These are phyloP conservation scores for Populus trichocarpa DNA, from an alignment of 441 rosid species.

Conservation along the genomic window DNA sequence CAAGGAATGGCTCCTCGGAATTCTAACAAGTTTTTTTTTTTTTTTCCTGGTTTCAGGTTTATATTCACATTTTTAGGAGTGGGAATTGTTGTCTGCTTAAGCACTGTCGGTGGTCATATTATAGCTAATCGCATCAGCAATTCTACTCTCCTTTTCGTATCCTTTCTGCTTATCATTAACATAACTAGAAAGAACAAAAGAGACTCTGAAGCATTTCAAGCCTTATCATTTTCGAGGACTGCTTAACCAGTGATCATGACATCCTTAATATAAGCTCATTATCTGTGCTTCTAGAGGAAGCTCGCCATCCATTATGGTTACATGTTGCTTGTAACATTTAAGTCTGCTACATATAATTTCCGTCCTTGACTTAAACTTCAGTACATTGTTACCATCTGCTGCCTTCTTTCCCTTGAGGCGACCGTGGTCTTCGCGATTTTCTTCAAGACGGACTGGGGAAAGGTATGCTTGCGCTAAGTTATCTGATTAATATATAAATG, in stretches of 20 bases:
- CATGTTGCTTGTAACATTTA: not conserved
- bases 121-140: conserved; percentile 28
- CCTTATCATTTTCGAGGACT: not conserved
- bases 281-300: not conserved
- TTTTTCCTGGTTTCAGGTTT: conserved; percentile 41
- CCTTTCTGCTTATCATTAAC: conserved; percentile 25
- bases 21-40: not conserved
- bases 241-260: not conserved
- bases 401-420: conserved; percentile 36
- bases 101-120: conserved; percentile 37
- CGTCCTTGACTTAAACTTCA: conserved; percentile 27
- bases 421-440: conserved; percentile 35
- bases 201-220: not conserved
- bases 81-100: conserved; percentile 51
- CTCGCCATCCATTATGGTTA: not conserved
- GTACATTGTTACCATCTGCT: conserved; percentile 38
- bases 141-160: conserved; percentile 45
- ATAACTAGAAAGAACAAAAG: not conserved
- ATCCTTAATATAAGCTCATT: too few relatives aligned
- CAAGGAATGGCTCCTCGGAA: not conserved
- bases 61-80: conserved; percentile 38
- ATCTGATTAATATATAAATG: not conserved
- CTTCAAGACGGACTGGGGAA: conserved; percentile 43
- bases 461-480: conserved; percentile 31
- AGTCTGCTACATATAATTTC: not conserved